Conservation (phyloP, 768 basidiomycete genomes). For the Termitomyces heimii region DNA sequence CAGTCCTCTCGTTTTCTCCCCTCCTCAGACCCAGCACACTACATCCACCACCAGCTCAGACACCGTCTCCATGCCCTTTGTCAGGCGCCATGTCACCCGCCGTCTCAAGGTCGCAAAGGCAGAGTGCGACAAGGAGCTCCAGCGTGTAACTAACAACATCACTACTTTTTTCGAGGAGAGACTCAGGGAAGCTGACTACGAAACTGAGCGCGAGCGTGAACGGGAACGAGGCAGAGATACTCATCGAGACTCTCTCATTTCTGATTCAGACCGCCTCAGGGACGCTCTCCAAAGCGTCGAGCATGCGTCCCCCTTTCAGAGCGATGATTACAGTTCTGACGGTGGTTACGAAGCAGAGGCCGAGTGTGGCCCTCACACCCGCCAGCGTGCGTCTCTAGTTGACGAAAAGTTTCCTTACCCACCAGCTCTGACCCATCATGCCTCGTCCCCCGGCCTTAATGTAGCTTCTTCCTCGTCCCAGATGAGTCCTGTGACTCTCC, state of each 20-base stretch:
- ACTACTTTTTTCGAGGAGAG: slow-evolving; percentile 92
- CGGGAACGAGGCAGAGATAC: slow-evolving; percentile 31
- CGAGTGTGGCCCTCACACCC: slow-evolving; percentile 58
- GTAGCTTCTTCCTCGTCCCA: slow-evolving; percentile 62
- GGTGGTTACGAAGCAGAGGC: slow-evolving; percentile 79
- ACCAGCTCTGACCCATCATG: slow-evolving; percentile 46
- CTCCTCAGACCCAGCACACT: slow-evolving; percentile 37
- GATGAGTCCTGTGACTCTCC: slow-evolving; percentile 61
- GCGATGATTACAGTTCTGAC: slow-evolving; percentile 74
- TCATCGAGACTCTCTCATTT: slow-evolving; percentile 53
- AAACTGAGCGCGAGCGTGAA: slow-evolving; percentile 40
- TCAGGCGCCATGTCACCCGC: slow-evolving; percentile 87
- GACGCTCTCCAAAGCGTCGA: slow-evolving; percentile 61
- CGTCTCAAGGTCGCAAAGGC: slow-evolving; percentile 92
- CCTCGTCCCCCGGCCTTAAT: slow-evolving; percentile 49
- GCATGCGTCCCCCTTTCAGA: slow-evolving; percentile 48
- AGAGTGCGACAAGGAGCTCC: slow-evolving; percentile 94
- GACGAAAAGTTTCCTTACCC: slow-evolving; percentile 26
- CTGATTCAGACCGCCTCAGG: slow-evolving; percentile 50
- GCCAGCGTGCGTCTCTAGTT: slow-evolving; percentile 69
- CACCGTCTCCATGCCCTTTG: slow-evolving; percentile 88
- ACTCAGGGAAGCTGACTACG: slow-evolving; percentile 71
- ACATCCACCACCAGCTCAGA: slow-evolving; percentile 48
- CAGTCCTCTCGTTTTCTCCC: slow-evolving; percentile 76
- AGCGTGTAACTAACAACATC: slow-evolving; percentile 90